Evolutionary conservation across 208 protist genomes (phyloP), one percentile per base, ranked within the genome.

Genomic region (Trypanosoma rangeli): DNA sequence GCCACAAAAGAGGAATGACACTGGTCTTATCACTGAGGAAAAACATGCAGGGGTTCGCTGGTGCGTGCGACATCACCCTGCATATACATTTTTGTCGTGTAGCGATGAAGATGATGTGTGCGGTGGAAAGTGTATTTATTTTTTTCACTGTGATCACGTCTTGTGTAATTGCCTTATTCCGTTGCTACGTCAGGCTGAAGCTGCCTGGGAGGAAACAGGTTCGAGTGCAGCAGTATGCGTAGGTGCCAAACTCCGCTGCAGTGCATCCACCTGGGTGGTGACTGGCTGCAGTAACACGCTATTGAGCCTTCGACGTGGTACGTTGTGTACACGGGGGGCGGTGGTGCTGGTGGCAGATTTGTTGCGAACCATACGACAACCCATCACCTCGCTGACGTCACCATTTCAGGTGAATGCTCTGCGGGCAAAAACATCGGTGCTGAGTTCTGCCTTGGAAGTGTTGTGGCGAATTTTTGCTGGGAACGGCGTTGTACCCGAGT

Each of bases 91-190:
- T 26, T 44, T 76, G 39, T 44, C 59, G 8, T 31, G 42, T 35
- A 24, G 22, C n/a, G 28, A 55, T 5, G n/a, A 26, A 24, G 8
- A 10, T 16, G 16, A 48, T 42, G 29, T 12, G 24, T 7, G 5
- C 65, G 22, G 8, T 13, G 44, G 2, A 22, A 35, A 24, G 22
- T 3, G 13, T 37, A n/a, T 76, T 0, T 76, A 76, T 42, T 76
- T 76, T 62, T 76, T 76, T 58, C 54, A 70, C 28, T 70, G 63
- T 52, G 70, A 76, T 56, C 70, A 76, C 22, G 33, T 55, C 1
- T 39, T 65, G 8, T 70, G 46, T 53, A 44, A 58, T 7, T 31
- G 3, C 24, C 44, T 76, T 20, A 12, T 76, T 31, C 35, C 55
- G 12, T 20, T 66, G 13, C n/a, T 64, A 29, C 18, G 49, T 5